A percentile compares a stretch with the other conserved stretches of the same genome.
phyloP scores from a whole-genome alignment of 2,329 filamentous ascomycete species.

The Cytospora schulzeri region DNA sequence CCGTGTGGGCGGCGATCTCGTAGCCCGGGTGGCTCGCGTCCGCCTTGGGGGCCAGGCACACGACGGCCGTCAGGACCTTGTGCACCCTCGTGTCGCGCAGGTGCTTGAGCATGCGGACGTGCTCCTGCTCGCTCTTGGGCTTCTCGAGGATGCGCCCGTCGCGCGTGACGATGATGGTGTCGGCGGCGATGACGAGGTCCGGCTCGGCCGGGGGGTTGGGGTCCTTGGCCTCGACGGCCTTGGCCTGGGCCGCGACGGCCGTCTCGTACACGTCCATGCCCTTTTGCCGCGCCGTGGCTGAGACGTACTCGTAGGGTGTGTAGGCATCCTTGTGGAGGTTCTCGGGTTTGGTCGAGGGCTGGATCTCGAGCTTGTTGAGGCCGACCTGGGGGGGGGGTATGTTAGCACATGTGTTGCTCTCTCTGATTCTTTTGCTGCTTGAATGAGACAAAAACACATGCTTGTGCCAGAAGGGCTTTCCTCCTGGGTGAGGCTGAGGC shows the following conservation, averaged over 20 bases:
- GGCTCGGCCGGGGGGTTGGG: conserved; percentile 72
- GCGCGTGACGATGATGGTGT: conserved; percentile 82
- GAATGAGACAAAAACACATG: conserved; percentile 40
- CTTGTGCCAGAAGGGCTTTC: conserved; percentile 76
- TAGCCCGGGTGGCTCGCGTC: conserved; percentile 86
- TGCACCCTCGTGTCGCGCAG: conserved; percentile 78
- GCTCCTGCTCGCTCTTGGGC: conserved; percentile 77
- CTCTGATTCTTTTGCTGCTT: too few species aligned
- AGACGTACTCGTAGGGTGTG: conserved; percentile 86
- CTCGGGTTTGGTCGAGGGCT: conserved; percentile 81
- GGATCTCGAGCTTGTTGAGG: conserved; percentile 78
- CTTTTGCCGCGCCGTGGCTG: conserved; percentile 83
- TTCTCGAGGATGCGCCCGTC: conserved; percentile 86
- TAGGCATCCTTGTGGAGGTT: conserved; percentile 76
- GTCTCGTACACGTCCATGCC: conserved; percentile 69
- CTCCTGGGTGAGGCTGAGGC: conserved; percentile 87
- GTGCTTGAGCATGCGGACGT: conserved; percentile 79
- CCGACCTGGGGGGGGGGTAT: conserved; percentile 66
- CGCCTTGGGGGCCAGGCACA: conserved; percentile 77
- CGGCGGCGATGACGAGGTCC: conserved; percentile 82
- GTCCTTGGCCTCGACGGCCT: conserved; percentile 34
- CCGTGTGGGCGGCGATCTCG: conserved; percentile 75
- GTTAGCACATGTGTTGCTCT: too few species aligned
- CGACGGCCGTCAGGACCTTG: conserved; percentile 84
- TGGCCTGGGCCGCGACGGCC: conserved; percentile 46